A percentile compares a stretch with the other conserved stretches of the same genome.
Conservation (phyloP, 495 filamentous ascomycete genomes). For the Aspergillus cristatus region DNA sequence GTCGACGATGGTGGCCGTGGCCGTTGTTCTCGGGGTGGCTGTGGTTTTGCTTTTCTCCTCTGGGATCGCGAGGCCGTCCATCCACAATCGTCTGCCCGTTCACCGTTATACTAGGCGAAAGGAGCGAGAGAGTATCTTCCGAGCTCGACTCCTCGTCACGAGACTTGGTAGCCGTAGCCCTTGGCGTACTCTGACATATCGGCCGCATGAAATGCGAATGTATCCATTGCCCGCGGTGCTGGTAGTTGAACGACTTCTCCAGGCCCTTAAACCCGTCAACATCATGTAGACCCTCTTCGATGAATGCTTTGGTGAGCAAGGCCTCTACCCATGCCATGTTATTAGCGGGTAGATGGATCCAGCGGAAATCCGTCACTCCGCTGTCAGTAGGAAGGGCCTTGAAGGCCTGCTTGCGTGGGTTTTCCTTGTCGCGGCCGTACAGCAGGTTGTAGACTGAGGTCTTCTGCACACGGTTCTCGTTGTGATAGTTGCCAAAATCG, state of each 20-base stretch:
- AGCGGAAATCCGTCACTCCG: conserved; percentile 46
- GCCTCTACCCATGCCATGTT: conserved; percentile 54
- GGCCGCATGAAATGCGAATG: conserved; percentile 64
- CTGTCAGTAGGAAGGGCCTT: conserved; percentile 45
- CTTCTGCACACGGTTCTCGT: conserved; percentile 47
- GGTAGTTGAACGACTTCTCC: conserved; percentile 55
- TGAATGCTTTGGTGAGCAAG: conserved; percentile 55
- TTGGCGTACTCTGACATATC: conserved; percentile 49
- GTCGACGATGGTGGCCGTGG: too few relatives aligned
- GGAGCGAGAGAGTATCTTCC: too few relatives aligned
- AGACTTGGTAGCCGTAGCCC: conserved; percentile 21
- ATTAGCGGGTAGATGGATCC: conserved; percentile 63
- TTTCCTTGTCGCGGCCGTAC: conserved; percentile 50
- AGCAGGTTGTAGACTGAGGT: conserved; percentile 51
- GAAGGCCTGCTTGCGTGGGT: conserved; percentile 40
- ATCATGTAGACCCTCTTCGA: conserved; percentile 56
- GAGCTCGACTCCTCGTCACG: conserved; percentile 3
- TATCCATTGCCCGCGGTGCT: conserved; percentile 50
- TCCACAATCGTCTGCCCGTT: too few relatives aligned
- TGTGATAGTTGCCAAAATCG: conserved; percentile 59
- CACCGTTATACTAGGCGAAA: conserved; percentile 11
- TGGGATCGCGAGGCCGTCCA: too few relatives aligned
- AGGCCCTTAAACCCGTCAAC: conserved; percentile 60
- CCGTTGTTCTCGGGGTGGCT: too few relatives aligned
- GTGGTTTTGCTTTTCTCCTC: too few relatives aligned